A percentile compares a stretch with the other conserved stretches of the same genome.
These are phyloP conservation scores for Trichopus zeylanicus DNA, from an alignment of 116 monocot genomes.

Conservation along the genomic window DNA sequence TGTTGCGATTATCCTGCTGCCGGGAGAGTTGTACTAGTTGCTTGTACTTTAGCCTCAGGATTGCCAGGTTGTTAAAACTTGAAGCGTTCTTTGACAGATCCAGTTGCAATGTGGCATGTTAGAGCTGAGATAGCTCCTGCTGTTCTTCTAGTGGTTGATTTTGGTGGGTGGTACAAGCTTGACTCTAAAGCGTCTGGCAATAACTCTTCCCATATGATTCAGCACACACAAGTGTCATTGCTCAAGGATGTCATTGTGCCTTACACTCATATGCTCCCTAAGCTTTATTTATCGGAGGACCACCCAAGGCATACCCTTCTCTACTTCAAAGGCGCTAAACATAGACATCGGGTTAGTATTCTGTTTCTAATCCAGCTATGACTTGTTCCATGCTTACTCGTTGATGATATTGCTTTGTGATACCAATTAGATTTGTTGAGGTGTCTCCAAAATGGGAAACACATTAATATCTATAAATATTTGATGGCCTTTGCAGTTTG, in stretches of 20 bases:
- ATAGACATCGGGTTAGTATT: conserved; percentile 69
- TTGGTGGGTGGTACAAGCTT: conserved; percentile 94
- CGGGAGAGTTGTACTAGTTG: conserved; percentile 13
- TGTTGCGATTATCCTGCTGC: not conserved
- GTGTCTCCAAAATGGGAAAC: no score
- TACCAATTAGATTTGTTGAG: no score
- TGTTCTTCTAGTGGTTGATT: conserved; percentile 90
- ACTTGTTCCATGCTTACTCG: not conserved
- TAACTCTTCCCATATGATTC: conserved; percentile 51
- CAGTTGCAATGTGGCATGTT: conserved; percentile 98
- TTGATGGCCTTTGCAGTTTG: no score
- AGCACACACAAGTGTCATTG: conserved; percentile 78
- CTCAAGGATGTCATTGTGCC: conserved; percentile 94
- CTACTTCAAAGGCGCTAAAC: conserved; percentile 94
- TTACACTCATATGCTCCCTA: conserved; percentile 79
- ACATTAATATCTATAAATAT: no score
- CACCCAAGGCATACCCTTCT: conserved; percentile 51
- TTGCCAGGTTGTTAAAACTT: conserved; percentile 73
- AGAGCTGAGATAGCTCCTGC: conserved; percentile 70
- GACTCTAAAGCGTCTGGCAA: conserved; percentile 53
- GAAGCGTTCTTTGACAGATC: conserved; percentile 95
- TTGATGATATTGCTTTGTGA: no score
- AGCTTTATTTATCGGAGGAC: conserved; percentile 46
- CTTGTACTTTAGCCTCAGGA: conserved; percentile 48
- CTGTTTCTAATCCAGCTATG: not conserved